Evolutionary conservation across 1,284 basidiomycete genomes (phyloP).

Genomic region (Cutaneotrichosporon cavernicola): DNA sequence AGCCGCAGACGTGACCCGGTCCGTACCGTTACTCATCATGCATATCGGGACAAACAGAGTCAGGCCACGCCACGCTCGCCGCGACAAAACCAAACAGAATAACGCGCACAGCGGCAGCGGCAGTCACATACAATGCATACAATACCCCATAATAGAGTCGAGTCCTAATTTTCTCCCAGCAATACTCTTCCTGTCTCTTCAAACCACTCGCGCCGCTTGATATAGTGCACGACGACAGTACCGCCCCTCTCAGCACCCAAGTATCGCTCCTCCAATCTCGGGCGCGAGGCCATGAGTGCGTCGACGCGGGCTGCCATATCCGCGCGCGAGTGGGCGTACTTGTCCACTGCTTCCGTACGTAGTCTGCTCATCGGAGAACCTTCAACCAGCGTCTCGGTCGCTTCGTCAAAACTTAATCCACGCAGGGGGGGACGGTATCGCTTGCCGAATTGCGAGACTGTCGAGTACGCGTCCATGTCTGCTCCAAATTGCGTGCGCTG

Average conservation of each 20-base stretch:
- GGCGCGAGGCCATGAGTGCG: conserved; percentile 36
- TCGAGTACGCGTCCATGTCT: conserved; percentile 64
- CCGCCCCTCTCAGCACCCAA: conserved; percentile 69
- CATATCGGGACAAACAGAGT: too few species aligned
- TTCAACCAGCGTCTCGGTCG: conserved; percentile 89
- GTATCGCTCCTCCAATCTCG: conserved; percentile 61
- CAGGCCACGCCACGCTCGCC: too few species aligned
- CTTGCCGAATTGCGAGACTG: conserved; percentile 78
- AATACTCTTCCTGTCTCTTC: conserved; percentile 69
- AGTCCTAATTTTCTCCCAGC: conserved; percentile 17
- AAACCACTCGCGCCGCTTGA: conserved; percentile 97
- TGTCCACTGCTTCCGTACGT: conserved; percentile 28
- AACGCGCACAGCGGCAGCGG: too few species aligned
- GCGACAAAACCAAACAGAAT: too few species aligned
- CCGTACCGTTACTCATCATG: too few species aligned
- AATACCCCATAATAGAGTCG: neutral
- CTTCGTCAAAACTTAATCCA: conserved; percentile 65
- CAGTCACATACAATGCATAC: conserved; percentile 1
- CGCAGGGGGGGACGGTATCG: conserved; percentile 72
- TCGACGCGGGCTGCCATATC: conserved; percentile 56
- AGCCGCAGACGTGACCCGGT: too few species aligned
- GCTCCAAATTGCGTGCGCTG: conserved; percentile 29
- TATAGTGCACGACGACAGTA: conserved; percentile 91
- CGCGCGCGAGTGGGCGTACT: neutral
- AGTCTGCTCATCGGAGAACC: conserved; percentile 54